Conservation (phyloP, 305 asterid genomes). For the Stenogyne calaminthoides region DNA sequence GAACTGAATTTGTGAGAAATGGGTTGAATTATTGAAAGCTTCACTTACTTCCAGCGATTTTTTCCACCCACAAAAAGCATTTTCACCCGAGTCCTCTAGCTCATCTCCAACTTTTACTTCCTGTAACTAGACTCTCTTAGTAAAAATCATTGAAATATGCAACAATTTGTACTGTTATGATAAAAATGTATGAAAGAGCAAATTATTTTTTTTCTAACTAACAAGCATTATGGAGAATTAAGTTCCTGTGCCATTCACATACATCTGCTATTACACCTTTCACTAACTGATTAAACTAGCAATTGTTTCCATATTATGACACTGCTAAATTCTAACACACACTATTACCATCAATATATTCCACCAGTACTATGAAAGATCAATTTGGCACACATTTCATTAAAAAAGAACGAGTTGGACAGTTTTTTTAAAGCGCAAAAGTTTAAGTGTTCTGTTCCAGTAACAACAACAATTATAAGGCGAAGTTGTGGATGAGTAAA, state of each 20-base stretch:
- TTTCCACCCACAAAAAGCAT: conserved; percentile 93
- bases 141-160: neutral
- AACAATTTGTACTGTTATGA: neutral
- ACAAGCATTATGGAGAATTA: neutral
- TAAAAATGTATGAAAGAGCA: neutral
- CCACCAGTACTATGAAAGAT: conserved; percentile 15
- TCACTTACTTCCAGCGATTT: conserved; percentile 92
- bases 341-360: neutral
- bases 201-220: neutral
- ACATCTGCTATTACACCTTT: neutral
- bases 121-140: conserved; percentile 40
- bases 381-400: neutral
- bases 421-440: neutral
- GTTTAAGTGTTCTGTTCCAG: neutral
- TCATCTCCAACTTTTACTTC: conserved; percentile 85
- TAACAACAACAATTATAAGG: neutral
- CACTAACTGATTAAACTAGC: neutral
- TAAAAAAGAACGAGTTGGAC: neutral
- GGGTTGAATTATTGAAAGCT: conserved; percentile 8
- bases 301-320: conserved; percentile 5
- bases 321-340: conserved; percentile 10
- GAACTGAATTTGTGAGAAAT: conserved; percentile 16
- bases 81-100: conserved; percentile 87
- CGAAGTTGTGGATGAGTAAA: conserved; percentile 31
- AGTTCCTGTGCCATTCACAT: neutral